These are phyloP conservation scores for Ophiostoma novo-ulmi DNA, from an alignment of 2,329 filamentous ascomycete genomes.

Conservation along the genomic window DNA sequence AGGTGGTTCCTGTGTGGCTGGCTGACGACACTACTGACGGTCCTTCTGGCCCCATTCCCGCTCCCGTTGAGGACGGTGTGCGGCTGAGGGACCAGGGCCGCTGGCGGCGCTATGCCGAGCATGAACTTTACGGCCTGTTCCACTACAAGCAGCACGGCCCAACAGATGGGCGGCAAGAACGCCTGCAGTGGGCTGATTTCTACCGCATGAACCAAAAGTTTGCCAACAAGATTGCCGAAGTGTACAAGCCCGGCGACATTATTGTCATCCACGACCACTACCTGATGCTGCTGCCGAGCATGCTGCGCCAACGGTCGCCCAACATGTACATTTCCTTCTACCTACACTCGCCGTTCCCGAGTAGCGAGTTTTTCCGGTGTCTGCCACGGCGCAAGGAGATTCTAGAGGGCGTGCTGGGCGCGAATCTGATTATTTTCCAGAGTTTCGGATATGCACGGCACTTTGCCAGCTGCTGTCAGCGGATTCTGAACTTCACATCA, in stretches of 20 bases:
- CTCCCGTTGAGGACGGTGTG: conserved; percentile 62
- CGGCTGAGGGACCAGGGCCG: conserved; percentile 73
- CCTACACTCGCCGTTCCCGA: conserved; percentile 89
- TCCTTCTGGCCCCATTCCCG: conserved; percentile 57
- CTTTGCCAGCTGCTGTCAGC: conserved; percentile 89
- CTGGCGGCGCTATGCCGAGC: conserved; percentile 87
- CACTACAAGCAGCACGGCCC: conserved; percentile 96
- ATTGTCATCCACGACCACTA: conserved; percentile 94
- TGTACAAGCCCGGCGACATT: conserved; percentile 89
- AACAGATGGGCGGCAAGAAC: conserved; percentile 74
- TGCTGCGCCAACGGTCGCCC: conserved; percentile 78
- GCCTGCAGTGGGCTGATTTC: conserved; percentile 86
- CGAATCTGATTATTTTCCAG: conserved; percentile 93
- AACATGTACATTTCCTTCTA: conserved; percentile 95
- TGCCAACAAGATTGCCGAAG: conserved; percentile 78
- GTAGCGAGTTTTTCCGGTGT: conserved; percentile 90
- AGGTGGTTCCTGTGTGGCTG: conserved; percentile 84
- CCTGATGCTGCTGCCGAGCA: conserved; percentile 79
- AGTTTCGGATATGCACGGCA: conserved; percentile 93
- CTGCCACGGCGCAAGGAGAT: conserved; percentile 84
- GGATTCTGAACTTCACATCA: conserved; percentile 84
- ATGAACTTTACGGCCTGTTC: conserved; percentile 86
- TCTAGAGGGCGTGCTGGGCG: conserved; percentile 79
- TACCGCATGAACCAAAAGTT: conserved; percentile 90
- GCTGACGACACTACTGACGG: conserved; percentile 65